These are phyloP conservation scores for Xylaria scruposa DNA, from an alignment of 495 filamentous ascomycete genomes.

Conservation along the genomic window DNA sequence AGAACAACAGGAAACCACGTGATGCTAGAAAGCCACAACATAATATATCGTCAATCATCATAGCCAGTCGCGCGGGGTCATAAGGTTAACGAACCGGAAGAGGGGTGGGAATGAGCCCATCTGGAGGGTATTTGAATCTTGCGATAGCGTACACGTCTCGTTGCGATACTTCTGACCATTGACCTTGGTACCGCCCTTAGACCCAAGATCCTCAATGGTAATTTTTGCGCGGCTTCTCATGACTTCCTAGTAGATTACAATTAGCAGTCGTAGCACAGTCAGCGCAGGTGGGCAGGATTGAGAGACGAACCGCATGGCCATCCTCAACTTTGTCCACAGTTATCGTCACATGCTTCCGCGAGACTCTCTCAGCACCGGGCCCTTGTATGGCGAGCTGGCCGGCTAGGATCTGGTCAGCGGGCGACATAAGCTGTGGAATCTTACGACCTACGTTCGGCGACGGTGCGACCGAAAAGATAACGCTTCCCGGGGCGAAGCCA, in stretches of 20 bases:
- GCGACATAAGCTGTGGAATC: neutral
- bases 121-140: slow-evolving; percentile 67
- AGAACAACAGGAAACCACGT: slow-evolving; percentile 82
- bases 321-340: slow-evolving; percentile 68
- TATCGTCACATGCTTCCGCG: slow-evolving; percentile 87
- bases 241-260: slow-evolving; percentile 51
- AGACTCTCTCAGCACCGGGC: slow-evolving; percentile 67
- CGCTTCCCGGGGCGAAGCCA: slow-evolving; percentile 84
- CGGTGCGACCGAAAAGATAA: slow-evolving; percentile 77
- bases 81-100: slow-evolving; percentile 49
- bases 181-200: slow-evolving; percentile 80
- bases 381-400: slow-evolving; percentile 69
- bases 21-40: slow-evolving; percentile 56
- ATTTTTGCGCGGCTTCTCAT: slow-evolving; percentile 68
- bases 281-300: neutral
- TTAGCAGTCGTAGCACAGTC: slow-evolving; percentile 27
- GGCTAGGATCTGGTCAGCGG: slow-evolving; percentile 38
- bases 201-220: slow-evolving; percentile 70
- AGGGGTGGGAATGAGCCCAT: slow-evolving; percentile 68
- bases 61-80: neutral
- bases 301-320: slow-evolving; percentile 69
- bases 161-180: slow-evolving; percentile 73
- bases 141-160: slow-evolving; percentile 55
- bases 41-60: slow-evolving; percentile 16
- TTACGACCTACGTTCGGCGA: slow-evolving; percentile 53